Percentiles rank a stretch among this genome's conserved stretches.
Conservation (phyloP, 2,329 filamentous ascomycete genomes). For the Epichloe gansuensis region DNA sequence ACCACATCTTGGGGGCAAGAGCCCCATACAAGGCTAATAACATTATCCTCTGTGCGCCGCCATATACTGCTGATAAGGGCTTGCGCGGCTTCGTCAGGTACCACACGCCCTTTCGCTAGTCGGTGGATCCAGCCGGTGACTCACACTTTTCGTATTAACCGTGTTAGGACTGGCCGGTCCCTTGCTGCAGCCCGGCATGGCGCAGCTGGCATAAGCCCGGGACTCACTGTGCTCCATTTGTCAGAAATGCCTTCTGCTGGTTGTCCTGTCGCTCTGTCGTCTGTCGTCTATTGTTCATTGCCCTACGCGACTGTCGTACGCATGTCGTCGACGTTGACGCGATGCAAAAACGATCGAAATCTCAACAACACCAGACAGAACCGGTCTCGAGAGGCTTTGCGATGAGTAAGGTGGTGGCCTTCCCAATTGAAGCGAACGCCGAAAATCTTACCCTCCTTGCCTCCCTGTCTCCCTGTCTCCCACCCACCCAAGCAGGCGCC, state of each 20-base stretch:
- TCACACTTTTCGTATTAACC: constrained; percentile 22
- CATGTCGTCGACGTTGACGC: background rate
- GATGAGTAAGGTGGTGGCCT: background rate
- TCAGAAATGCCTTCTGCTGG: background rate
- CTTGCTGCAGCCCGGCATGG: background rate
- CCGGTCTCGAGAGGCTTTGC: background rate
- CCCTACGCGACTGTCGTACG: background rate
- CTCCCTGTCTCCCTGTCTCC: too few relatives aligned
- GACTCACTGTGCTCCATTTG: too few relatives aligned
- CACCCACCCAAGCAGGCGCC: background rate
- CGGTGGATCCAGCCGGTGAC: constrained; percentile 21
- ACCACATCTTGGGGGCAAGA: constrained; percentile 2
- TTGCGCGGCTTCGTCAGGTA: constrained; percentile 3
- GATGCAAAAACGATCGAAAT: background rate
- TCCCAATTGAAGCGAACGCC: background rate
- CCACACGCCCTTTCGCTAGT: constrained; percentile 13
- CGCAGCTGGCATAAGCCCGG: background rate
- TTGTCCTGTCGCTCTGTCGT: background rate
- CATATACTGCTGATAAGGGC: background rate
- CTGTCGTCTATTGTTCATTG: background rate
- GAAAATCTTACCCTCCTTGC: background rate
- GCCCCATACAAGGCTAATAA: constrained; percentile 3
- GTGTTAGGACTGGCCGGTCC: constrained; percentile 17
- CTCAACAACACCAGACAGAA: background rate
- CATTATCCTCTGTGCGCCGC: background rate